Evolutionary conservation across 371 early-diverging fungal species (phyloP).

Genomic region (Rhizopus stolonifer): DNA sequence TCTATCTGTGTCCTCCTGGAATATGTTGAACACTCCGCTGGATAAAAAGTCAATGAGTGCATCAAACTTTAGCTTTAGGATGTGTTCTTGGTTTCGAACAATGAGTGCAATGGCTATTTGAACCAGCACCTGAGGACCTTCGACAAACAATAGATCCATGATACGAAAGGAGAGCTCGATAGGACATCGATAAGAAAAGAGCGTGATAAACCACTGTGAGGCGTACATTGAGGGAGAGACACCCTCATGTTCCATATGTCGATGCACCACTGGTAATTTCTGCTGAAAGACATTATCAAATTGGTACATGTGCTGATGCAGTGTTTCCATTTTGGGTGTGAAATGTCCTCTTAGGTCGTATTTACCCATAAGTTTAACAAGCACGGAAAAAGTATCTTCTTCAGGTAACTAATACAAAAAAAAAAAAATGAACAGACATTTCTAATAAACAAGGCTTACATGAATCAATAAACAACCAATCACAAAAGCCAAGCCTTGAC

Average conservation of each 20-base stretch:
- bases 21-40: constrained; percentile 71
- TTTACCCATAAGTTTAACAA: constrained; percentile 72
- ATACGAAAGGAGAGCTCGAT: constrained; percentile 81
- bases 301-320: constrained; percentile 83
- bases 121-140: constrained; percentile 85
- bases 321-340: constrained; percentile 78
- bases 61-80: constrained; percentile 82
- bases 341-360: constrained; percentile 83
- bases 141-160: constrained; percentile 87
- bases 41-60: constrained; percentile 81
- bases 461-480: constrained; percentile 87
- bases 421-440: not conserved
- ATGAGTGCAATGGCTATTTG: constrained; percentile 86
- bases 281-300: constrained; percentile 84
- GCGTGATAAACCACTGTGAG: constrained; percentile 82
- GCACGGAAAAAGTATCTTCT: constrained; percentile 85
- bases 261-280: constrained; percentile 63
- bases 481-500: constrained; percentile 92
- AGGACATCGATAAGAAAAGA: constrained; percentile 85
- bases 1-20: constrained; percentile 35
- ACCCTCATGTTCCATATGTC: constrained; percentile 74
- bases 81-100: constrained; percentile 69
- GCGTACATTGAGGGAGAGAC: constrained; percentile 79
- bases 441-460: constrained; percentile 39
- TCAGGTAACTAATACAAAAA: constrained; percentile 63